Conservation (phyloP, 2,329 filamentous ascomycete genomes). For the Xylogone sp. region DNA sequence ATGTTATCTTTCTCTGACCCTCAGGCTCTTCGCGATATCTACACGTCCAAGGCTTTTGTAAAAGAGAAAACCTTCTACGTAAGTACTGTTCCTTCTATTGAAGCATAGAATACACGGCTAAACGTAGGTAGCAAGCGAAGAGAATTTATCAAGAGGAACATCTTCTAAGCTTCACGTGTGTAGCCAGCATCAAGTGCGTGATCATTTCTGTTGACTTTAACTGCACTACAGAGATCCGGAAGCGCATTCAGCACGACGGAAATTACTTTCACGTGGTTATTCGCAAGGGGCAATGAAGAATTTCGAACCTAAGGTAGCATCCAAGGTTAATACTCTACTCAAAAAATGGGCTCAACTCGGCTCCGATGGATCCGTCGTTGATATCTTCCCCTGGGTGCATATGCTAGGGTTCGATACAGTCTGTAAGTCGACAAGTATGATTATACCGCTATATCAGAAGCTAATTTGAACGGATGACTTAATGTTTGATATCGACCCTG, state of each 20-base stretch:
- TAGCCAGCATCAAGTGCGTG: not conserved
- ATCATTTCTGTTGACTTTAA: not conserved
- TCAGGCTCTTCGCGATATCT: slow-evolving; percentile 1
- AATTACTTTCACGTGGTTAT: slow-evolving; percentile 6
- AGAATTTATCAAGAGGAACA: slow-evolving; percentile 7
- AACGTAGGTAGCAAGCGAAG: slow-evolving; percentile 5
- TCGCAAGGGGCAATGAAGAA: slow-evolving; percentile 4
- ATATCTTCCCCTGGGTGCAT: slow-evolving; percentile 6
- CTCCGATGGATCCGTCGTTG: not conserved
- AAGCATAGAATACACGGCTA: slow-evolving; percentile 3
- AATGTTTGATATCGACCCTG: slow-evolving; percentile 9
- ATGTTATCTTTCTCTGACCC: not conserved
- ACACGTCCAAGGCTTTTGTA: slow-evolving; percentile 4
- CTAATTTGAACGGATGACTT: slow-evolving; percentile 3
- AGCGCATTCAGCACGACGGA: slow-evolving; percentile 4
- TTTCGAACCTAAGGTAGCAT: slow-evolving; percentile 4
- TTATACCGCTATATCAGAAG: not conserved
- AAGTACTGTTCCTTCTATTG: not conserved
- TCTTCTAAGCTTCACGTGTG: slow-evolving; percentile 6
- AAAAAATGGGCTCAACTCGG: slow-evolving; percentile 3
- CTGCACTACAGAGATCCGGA: slow-evolving; percentile 2
- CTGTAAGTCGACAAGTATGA: slow-evolving; percentile 5
- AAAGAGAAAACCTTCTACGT: slow-evolving; percentile 1
- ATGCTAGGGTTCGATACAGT: slow-evolving; percentile 7
- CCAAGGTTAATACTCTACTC: slow-evolving; percentile 5